Conservation (phyloP, 352 stramenopile genomes). For the Phytophthora pinifolia region DNA sequence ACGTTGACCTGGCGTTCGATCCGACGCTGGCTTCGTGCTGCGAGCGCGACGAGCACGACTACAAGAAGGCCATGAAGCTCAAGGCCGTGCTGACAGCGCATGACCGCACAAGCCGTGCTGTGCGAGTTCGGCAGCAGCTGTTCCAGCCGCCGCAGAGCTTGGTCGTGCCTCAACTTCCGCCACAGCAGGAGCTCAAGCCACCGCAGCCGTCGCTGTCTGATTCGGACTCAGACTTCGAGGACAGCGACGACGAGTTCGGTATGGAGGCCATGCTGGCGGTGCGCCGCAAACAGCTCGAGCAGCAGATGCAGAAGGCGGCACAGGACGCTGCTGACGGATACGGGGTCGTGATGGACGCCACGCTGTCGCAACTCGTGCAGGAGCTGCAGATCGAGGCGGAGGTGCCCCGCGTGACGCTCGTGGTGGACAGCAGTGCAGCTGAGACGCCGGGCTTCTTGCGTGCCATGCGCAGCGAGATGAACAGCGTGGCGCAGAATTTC, state of each 20-base stretch:
- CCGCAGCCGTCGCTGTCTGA: constrained; percentile 8
- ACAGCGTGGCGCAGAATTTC: constrained; percentile 40
- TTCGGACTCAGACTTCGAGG: constrained; percentile 38
- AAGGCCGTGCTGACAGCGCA: constrained; percentile 58
- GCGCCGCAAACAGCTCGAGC: constrained; percentile 45
- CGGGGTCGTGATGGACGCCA: constrained; percentile 42
- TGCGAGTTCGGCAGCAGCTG: constrained; percentile 61
- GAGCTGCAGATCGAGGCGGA: constrained; percentile 38
- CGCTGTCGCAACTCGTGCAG: constrained; percentile 31
- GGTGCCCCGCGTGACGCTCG: constrained; percentile 42
- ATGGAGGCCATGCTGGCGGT: constrained; percentile 39
- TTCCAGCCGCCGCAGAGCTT: constrained; percentile 37
- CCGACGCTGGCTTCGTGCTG: constrained; percentile 71
- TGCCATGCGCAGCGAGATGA: constrained; percentile 46
- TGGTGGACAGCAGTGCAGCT: constrained; percentile 23
- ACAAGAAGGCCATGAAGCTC: constrained; percentile 63
- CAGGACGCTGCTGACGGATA: constrained; percentile 57
- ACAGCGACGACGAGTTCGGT: constrained; percentile 48
- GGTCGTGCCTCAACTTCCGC: constrained; percentile 7
- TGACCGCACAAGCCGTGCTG: constrained; percentile 51
- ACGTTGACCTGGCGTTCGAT: constrained; percentile 46
- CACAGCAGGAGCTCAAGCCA: background rate
- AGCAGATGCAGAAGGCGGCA: constrained; percentile 42
- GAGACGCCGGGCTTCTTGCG: constrained; percentile 9
- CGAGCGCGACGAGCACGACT: constrained; percentile 56